Evolutionary conservation across 2,329 filamentous ascomycete species (phyloP).

Genomic region (Trichoderma brevicompactum): DNA sequence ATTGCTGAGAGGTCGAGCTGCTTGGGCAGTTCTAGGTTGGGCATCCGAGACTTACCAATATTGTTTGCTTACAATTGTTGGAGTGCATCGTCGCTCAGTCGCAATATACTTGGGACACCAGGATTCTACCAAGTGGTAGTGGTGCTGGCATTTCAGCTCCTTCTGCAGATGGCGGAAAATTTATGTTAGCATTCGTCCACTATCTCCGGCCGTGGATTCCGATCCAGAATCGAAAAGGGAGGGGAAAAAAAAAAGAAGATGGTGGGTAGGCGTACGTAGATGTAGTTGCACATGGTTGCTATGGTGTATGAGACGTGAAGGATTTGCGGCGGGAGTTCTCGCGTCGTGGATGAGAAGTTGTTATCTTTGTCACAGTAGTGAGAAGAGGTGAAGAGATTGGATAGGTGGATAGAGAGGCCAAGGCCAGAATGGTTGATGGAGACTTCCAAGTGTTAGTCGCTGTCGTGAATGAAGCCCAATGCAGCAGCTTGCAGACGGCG

Average conservation of each 20-base stretch:
- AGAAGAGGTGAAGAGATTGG: constrained; percentile 5
- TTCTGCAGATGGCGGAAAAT: constrained; percentile 43
- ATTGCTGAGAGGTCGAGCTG: not conserved
- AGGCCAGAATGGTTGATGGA: constrained; percentile 4
- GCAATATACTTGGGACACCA: constrained; percentile 53
- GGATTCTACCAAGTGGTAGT: constrained; percentile 55
- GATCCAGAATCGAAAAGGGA: not conserved
- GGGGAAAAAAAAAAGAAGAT: not conserved
- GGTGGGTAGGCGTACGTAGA: constrained; percentile 45
- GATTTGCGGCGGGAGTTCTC: constrained; percentile 5
- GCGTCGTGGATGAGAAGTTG: not conserved
- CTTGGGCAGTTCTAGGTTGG: constrained; percentile 12
- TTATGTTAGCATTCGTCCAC: constrained; percentile 26
- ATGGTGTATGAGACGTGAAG: not conserved
- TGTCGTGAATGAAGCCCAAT: constrained; percentile 26
- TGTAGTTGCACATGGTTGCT: constrained; percentile 55
- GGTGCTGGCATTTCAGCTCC: constrained; percentile 56
- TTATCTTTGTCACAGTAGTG: not conserved
- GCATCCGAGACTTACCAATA: constrained; percentile 45
- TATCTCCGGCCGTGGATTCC: not conserved
- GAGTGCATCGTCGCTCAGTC: constrained; percentile 49
- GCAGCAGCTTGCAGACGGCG: constrained; percentile 26
- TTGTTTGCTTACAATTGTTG: constrained; percentile 51
- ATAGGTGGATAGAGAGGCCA: not conserved
- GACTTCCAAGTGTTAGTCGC: not conserved